Conservation (phyloP, 2,329 filamentous ascomycete genomes). For the Colletotrichum plurivorum region DNA sequence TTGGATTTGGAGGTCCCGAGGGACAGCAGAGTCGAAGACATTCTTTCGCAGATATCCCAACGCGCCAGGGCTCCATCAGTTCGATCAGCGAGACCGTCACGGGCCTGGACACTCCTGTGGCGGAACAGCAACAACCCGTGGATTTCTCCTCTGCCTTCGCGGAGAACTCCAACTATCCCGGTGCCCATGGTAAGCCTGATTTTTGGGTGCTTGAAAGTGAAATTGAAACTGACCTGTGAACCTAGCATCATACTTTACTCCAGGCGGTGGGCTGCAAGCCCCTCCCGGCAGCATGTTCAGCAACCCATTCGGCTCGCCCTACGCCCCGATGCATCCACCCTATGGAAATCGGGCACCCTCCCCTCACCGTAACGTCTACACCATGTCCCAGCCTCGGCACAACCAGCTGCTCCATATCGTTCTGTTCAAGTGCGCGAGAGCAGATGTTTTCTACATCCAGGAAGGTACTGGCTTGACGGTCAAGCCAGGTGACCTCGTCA, state of each 20-base stretch:
- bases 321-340: slow-evolving; percentile 56
- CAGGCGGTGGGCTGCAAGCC: slow-evolving; percentile 47
- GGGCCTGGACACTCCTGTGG: slow-evolving; percentile 60
- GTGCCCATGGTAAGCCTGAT: slow-evolving; percentile 56
- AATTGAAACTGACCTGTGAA: slow-evolving; percentile 44
- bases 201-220: not conserved
- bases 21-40: slow-evolving; percentile 82
- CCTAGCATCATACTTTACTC: slow-evolving; percentile 56
- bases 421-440: slow-evolving; percentile 94
- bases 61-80: slow-evolving; percentile 74
- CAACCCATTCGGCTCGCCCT: slow-evolving; percentile 63
- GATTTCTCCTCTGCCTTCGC: slow-evolving; percentile 59
- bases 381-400: slow-evolving; percentile 71
- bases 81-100: slow-evolving; percentile 68
- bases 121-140: slow-evolving; percentile 59
- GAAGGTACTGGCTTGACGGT: slow-evolving; percentile 94
- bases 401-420: slow-evolving; percentile 88
- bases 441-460: slow-evolving; percentile 97
- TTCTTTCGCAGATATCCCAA: slow-evolving; percentile 81
- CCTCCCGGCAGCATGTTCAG: slow-evolving; percentile 55
- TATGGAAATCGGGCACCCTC: slow-evolving; percentile 69
- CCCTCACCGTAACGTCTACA: slow-evolving; percentile 74
- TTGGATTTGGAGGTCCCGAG: slow-evolving; percentile 76
- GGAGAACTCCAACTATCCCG: slow-evolving; percentile 55
- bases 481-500: slow-evolving; percentile 93